phyloP scores from a whole-genome alignment of 139 green algal genomes.

The Chlamydomonas schloesseri region DNA sequence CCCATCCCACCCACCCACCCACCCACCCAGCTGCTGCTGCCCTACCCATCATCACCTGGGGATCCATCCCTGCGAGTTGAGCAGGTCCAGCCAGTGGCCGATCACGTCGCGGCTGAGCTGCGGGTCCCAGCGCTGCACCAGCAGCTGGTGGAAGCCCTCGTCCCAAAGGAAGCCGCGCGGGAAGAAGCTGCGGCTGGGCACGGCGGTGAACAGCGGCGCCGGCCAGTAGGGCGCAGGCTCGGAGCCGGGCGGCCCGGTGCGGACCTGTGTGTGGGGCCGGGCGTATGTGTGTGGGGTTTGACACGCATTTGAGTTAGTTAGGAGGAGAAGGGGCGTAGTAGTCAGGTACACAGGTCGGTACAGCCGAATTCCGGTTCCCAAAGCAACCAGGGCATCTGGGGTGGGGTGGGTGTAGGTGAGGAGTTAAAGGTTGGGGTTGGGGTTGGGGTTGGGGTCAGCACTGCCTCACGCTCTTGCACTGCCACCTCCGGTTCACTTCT shows the following conservation, averaged over 20 bases:
- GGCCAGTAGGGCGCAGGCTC: constrained; percentile 42
- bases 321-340: background rate
- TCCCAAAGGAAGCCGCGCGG: constrained; percentile 98
- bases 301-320: no score
- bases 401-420: no score
- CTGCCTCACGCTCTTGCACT: no score
- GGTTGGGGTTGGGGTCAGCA: no score
- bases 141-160: constrained; percentile 97
- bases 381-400: no score
- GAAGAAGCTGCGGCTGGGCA: constrained; percentile 93
- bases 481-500: no score
- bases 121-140: constrained; percentile 76
- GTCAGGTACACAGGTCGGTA: background rate
- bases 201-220: constrained; percentile 74
- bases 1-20: no score
- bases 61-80: constrained; percentile 79
- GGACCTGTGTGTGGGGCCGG: constrained; percentile 7
- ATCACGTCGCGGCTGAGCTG: constrained; percentile 81
- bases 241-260: background rate
- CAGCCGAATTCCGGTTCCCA: no score
- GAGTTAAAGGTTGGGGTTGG: no score
- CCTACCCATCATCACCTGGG: constrained; percentile 42
- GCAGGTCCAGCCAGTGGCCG: constrained; percentile 94
- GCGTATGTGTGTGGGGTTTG: no score
- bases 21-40: no score